Base-by-base conservation (phyloP, 306 rosid genomes). In the Trichosanthes cucumerina region DNA sequence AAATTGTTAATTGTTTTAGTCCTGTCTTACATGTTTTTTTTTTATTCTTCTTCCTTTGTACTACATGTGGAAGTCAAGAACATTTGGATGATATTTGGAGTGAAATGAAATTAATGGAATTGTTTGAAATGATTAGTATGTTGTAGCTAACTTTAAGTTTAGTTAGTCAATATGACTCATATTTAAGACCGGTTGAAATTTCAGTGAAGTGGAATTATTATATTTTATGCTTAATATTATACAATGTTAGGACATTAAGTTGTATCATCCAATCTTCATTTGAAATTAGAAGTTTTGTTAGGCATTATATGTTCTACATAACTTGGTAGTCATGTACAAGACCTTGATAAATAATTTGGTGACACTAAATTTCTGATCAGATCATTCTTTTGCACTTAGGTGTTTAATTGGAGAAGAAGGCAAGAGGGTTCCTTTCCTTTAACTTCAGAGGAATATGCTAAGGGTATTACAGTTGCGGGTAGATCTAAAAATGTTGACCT, bases 391-490 rank as follows among this genome's bases (percentile, higher is more conserved):
- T 49, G 78, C 46, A 18, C 79, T 78, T 74, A 94, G 97, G 96
- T 94, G 63, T 77, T 94, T 62, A 50, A 84, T 69, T 94, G 97
- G 96, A 87, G 90, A 80, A 88, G 92, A 73, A 79, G 74, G 21
- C 76, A 38, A 41, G 86, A 33, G 6, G 78, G 33, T 41, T 39
- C 2, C 72, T 26, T 49, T 77, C 87, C 88, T 10, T 81, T 89
- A 85, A 54, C 79, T 53, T 12, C 78, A 1, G 72, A 31, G 60
- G 97, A 92, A 86, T 94, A 90, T 79, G 73, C 88, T 69, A 89
- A 86, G 85, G 92, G 90, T 66, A 92, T 90, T 77, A 78, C 69
- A 78, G 62, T 78, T 75, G 96, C 97, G 1, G 94, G 96, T 79
- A 82, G 85, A 87, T 65, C 57, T 47, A 84, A 69, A 81, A 78